These are phyloP conservation scores for Hymenoscyphus occultus DNA, from an alignment of 2,329 filamentous ascomycete species.

Conservation along the genomic window DNA sequence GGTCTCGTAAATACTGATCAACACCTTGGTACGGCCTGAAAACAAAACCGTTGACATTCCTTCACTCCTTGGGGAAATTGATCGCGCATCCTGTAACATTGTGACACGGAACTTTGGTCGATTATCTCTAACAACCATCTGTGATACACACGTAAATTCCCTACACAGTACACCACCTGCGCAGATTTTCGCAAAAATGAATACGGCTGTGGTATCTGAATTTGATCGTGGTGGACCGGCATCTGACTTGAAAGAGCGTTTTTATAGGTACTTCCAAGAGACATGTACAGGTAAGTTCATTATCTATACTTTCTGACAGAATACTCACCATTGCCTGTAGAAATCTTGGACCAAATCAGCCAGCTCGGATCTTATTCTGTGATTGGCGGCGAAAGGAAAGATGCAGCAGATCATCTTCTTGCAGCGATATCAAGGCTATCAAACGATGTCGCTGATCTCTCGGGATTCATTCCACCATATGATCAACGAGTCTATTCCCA, in stretches of 20 bases:
- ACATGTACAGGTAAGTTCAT: constrained; percentile 12
- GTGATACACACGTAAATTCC: background rate
- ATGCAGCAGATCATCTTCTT: constrained; percentile 77
- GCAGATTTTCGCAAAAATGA: constrained; percentile 14
- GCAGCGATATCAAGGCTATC: constrained; percentile 77
- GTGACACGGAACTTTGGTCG: background rate
- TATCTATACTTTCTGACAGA: background rate
- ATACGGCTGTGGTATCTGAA: constrained; percentile 18
- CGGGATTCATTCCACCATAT: constrained; percentile 79
- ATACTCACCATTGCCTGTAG: constrained; percentile 43
- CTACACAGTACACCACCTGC: background rate
- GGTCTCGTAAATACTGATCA: background rate
- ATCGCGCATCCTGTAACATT: constrained; percentile 7
- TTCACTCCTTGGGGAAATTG: constrained; percentile 2
- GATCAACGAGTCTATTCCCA: constrained; percentile 85
- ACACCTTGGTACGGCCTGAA: background rate
- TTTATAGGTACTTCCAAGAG: constrained; percentile 66
- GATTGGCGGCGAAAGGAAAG: constrained; percentile 70
- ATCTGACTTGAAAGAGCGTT: constrained; percentile 65
- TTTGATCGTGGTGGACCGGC: constrained; percentile 22
- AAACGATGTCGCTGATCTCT: constrained; percentile 79
- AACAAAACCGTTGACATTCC: background rate
- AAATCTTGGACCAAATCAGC: constrained; percentile 72
- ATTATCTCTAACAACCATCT: background rate
- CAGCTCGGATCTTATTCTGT: constrained; percentile 60